phyloP scores from a whole-genome alignment of 139 green algal genomes.

The Chlorella ohadii region DNA sequence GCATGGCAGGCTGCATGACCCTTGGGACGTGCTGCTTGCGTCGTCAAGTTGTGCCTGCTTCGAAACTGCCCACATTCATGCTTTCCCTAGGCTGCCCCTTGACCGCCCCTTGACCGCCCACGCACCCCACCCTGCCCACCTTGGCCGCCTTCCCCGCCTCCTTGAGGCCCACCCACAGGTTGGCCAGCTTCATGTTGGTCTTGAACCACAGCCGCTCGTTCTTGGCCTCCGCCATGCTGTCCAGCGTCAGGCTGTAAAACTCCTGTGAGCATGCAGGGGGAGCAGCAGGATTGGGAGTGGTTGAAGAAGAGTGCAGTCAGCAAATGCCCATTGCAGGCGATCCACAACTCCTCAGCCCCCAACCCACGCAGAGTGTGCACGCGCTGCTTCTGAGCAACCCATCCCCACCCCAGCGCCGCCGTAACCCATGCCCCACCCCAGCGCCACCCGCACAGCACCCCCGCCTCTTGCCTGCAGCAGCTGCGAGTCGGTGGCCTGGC shows the following conservation, averaged over 20 bases:
- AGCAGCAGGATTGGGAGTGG: conserved; percentile 42
- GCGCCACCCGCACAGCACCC: background rate
- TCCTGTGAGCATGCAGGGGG: conserved; percentile 84
- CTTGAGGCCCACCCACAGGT: conserved; percentile 68
- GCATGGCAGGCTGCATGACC: too few species aligned
- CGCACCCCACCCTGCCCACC: background rate
- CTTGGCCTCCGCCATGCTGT: conserved; percentile 83
- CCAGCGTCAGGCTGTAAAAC: conserved; percentile 96
- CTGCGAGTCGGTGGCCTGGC: conserved; percentile 72
- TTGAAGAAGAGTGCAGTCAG: background rate
- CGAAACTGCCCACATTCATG: too few species aligned
- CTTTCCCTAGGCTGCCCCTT: too few species aligned
- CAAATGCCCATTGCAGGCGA: too few species aligned
- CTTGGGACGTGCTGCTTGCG: too few species aligned
- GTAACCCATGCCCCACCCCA: background rate
- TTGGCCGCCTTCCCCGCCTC: background rate
- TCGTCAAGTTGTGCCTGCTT: too few species aligned
- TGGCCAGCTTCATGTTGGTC: conserved; percentile 96
- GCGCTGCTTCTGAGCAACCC: too few species aligned
- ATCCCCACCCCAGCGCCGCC: too few species aligned
- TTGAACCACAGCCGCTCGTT: conserved; percentile 99
- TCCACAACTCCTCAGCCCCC: too few species aligned
- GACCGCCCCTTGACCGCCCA: background rate
- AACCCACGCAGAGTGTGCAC: too few species aligned
- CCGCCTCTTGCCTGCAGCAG: conserved; percentile 76